phyloP scores from a whole-genome alignment of 768 basidiomycete species.

The Cystobasidiopsis lactophilus region DNA sequence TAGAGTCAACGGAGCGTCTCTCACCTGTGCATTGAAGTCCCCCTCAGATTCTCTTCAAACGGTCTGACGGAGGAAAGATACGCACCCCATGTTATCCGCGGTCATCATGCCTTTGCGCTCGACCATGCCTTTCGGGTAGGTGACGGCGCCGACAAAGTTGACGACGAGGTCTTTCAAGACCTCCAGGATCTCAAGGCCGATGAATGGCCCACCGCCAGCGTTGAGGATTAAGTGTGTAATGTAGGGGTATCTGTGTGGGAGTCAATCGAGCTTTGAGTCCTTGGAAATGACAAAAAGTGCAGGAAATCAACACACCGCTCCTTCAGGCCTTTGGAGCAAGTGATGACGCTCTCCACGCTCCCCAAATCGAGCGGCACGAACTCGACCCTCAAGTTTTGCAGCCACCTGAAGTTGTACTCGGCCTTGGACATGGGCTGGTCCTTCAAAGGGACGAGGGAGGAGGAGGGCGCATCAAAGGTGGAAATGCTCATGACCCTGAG shows the following conservation, averaged over 20 bases:
- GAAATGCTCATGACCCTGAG: neutral
- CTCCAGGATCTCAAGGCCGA: neutral
- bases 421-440: neutral
- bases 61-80: neutral
- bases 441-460: neutral
- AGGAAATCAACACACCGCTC: neutral
- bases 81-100: neutral
- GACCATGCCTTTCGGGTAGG: neutral
- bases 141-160: neutral
- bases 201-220: constrained; percentile 3
- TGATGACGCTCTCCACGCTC: neutral
- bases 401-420: neutral
- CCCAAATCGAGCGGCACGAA: neutral
- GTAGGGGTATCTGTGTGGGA: neutral
- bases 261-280: neutral
- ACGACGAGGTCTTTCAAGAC: neutral
- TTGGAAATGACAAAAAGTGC: no score
- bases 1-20: no score
- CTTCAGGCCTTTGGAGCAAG: neutral
- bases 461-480: neutral
- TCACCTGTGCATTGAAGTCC: no score
- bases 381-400: neutral
- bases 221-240: constrained; percentile 1
- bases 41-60: no score
- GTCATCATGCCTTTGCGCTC: neutral